These are phyloP conservation scores for Aspergillus sp. DNA, from an alignment of 2,329 filamentous ascomycete species.

Conservation along the genomic window DNA sequence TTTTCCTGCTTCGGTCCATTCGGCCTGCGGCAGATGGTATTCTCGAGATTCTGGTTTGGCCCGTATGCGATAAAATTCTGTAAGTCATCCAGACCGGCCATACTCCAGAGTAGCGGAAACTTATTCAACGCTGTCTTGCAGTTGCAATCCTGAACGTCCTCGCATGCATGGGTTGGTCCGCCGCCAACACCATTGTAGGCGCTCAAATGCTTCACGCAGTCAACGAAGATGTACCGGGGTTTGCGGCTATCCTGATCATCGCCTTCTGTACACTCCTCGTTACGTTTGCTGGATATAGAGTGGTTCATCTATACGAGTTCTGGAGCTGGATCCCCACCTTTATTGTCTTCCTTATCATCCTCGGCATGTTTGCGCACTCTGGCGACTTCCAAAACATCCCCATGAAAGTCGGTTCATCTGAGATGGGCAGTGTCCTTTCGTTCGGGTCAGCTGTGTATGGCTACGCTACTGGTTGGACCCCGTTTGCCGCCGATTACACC, in stretches of 20 bases:
- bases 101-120: neutral
- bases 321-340: slow-evolving; percentile 72
- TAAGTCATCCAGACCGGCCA: slow-evolving; percentile 39
- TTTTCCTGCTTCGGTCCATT: slow-evolving; percentile 79
- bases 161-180: slow-evolving; percentile 72
- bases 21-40: slow-evolving; percentile 75
- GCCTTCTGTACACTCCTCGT: slow-evolving; percentile 66
- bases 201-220: slow-evolving; percentile 75
- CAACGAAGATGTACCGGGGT: slow-evolving; percentile 67
- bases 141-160: slow-evolving; percentile 70
- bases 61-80: slow-evolving; percentile 68
- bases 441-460: slow-evolving; percentile 67
- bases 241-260: slow-evolving; percentile 73
- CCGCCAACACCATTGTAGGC: slow-evolving; percentile 77
- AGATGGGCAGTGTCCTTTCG: slow-evolving; percentile 63
- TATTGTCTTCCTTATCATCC: slow-evolving; percentile 70
- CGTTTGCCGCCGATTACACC: slow-evolving; percentile 75
- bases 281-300: slow-evolving; percentile 72
- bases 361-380: slow-evolving; percentile 67
- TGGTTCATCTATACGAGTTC: slow-evolving; percentile 76
- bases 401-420: slow-evolving; percentile 58
- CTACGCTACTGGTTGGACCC: slow-evolving; percentile 71
- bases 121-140: slow-evolving; percentile 23
- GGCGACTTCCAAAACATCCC: slow-evolving; percentile 64
- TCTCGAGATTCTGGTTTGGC: slow-evolving; percentile 76